Base-by-base conservation (phyloP, 345 rosid genomes). In the Eucalyptus cloeziana region DNA sequence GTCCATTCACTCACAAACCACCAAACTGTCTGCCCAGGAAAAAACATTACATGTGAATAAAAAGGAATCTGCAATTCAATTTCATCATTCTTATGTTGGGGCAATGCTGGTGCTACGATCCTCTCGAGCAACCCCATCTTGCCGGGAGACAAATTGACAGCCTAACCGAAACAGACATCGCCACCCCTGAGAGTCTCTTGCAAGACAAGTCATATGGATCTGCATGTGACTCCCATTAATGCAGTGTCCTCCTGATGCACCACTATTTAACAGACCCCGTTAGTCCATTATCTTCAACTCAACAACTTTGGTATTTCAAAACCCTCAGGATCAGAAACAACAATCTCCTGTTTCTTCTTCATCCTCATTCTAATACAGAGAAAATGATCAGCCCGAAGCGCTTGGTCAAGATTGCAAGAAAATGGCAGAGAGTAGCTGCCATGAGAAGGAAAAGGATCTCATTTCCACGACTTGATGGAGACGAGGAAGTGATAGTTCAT, bases 371-470 rank as follows among this genome's bases (percentile, higher is more conserved):
- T 31, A 30, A 24, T 10, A 19, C 13, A 60, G 60, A 5, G 45
- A 86, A 54, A 44, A 89, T 91, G 92, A 89, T 90, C 83, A 89
- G 71, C 69, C 62, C 91, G 27, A 92, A 90, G 91, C 90, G 87
- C 87, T 92, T 93, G 37, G 83, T 76, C 52, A 86, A 86, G 56
- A 64, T 91, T 83, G 91, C 93, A 47, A 93, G 92, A 90, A 93
- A 91, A 90, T 89, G 94, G 94, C 89, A 86, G 86, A 91, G 86
- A n/a, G 27, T 85, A 10, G 91, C 91, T 50, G 91, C 88, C n/a
- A 44, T 89, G 45, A 88, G 60, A 80, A 79, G 87, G 87, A 90
- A 87, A 88, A 93, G 90, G 87, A 90, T 91, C 69, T 49, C 91
- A 27, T 89, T 86, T 1, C 91, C 89, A 19, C 87, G 45, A 52